Conservation (phyloP, 371 early-diverging fungal species). For the Blakeslea trispora region DNA sequence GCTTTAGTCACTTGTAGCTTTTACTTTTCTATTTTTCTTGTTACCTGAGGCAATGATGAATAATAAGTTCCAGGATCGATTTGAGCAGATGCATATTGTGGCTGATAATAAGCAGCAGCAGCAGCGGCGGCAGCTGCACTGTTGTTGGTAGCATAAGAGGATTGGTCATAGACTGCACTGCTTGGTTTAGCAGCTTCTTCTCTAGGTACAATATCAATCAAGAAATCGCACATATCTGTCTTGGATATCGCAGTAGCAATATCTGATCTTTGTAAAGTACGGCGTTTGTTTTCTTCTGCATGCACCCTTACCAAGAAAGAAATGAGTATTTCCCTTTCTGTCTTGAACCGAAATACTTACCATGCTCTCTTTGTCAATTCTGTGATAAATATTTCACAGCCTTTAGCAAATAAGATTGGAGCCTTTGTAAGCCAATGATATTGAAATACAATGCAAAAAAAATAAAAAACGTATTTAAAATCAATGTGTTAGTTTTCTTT, state of each 20-base stretch:
- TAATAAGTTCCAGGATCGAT: background rate
- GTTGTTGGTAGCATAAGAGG: slow-evolving; percentile 18
- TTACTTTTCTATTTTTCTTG: too few relatives aligned
- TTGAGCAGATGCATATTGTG: background rate
- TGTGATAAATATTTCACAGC: slow-evolving; percentile 97
- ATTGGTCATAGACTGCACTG: slow-evolving; percentile 30
- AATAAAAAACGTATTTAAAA: background rate
- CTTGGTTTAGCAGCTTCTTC: slow-evolving; percentile 63
- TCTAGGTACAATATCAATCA: slow-evolving; percentile 98
- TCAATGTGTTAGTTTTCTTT: background rate
- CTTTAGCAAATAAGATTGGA: slow-evolving; percentile 95
- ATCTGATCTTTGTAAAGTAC: slow-evolving; percentile 96
- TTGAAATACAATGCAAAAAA: slow-evolving; percentile 12
- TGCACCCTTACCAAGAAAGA: slow-evolving; percentile 66
- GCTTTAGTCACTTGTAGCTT: background rate
- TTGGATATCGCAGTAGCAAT: slow-evolving; percentile 94
- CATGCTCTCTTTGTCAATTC: slow-evolving; percentile 97
- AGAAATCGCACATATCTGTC: slow-evolving; percentile 98
- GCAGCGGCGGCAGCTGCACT: slow-evolving; percentile 24
- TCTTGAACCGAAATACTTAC: too few relatives aligned
- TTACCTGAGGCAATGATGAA: background rate
- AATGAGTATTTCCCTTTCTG: too few relatives aligned
- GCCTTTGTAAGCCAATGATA: slow-evolving; percentile 52
- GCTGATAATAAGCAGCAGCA: slow-evolving; percentile 15
- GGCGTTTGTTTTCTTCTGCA: slow-evolving; percentile 98